A percentile compares a stretch with the other conserved stretches of the same genome.
phyloP scores from a whole-genome alignment of 305 asterid species.

The Salvia sclarea region DNA sequence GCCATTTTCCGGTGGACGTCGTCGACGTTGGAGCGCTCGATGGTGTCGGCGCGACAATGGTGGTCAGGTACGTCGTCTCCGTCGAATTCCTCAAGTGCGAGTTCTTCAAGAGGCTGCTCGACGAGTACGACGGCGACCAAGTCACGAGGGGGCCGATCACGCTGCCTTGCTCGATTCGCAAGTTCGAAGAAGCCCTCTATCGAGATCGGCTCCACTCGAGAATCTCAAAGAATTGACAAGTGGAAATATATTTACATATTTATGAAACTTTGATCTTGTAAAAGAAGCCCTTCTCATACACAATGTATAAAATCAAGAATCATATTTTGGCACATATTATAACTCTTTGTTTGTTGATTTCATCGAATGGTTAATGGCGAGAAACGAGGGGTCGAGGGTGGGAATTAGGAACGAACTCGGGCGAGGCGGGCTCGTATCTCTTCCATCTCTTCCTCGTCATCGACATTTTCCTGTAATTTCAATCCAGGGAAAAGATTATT shows the following conservation, averaged over 20 bases:
- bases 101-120: background rate
- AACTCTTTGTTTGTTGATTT: background rate
- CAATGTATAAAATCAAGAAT: constrained; percentile 21
- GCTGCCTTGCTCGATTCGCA: constrained; percentile 8
- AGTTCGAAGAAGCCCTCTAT: background rate
- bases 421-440: constrained; percentile 85
- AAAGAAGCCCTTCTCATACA: background rate
- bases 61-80: background rate
- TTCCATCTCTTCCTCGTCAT: constrained; percentile 89
- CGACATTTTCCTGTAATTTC: constrained; percentile 47
- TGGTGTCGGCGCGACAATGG: too few species aligned
- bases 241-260: background rate
- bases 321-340: background rate
- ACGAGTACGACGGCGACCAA: background rate
- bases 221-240: background rate
- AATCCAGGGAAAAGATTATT: too few species aligned
- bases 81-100: background rate
- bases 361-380: constrained; percentile 14
- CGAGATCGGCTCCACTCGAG: background rate
- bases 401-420: constrained; percentile 63
- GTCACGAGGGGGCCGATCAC: background rate
- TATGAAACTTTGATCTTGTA: background rate
- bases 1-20: background rate
- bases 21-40: background rate
- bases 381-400: background rate